A percentile compares a stretch with the other conserved stretches of the same genome.
These are phyloP conservation scores for Dipodascus albidus DNA, from an alignment of 805 yeast species.

Conservation along the genomic window DNA sequence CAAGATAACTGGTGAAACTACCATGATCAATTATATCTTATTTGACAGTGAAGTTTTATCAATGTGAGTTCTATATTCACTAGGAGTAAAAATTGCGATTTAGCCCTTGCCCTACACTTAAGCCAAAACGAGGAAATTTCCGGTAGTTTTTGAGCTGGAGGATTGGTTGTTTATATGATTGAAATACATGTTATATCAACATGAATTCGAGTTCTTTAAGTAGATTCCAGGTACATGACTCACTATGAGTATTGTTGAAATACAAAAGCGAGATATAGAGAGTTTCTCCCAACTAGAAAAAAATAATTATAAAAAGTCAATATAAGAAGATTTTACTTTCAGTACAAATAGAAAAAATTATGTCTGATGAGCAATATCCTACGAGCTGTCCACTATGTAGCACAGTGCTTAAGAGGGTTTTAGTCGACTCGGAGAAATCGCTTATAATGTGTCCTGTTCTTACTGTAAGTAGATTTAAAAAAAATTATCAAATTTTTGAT, in stretches of 20 bases:
- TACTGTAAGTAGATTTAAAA: slow-evolving; percentile 5
- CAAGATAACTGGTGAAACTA: slow-evolving; percentile 50
- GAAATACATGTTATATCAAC: too few relatives aligned
- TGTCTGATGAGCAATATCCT: not conserved
- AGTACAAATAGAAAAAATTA: too few relatives aligned
- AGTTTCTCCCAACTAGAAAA: not conserved
- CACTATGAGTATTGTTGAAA: not conserved
- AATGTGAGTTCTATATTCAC: not conserved
- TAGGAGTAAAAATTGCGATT: not conserved
- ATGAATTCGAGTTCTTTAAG: too few relatives aligned
- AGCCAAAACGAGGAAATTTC: too few relatives aligned
- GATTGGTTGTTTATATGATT: too few relatives aligned
- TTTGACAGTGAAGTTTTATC: not conserved
- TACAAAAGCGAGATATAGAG: not conserved
- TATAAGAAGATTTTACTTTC: too few relatives aligned
- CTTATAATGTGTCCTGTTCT: slow-evolving; percentile 4
- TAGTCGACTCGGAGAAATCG: slow-evolving; percentile 2
- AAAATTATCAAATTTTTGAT: too few relatives aligned
- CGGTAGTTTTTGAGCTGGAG: too few relatives aligned
- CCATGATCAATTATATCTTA: slow-evolving; percentile 17
- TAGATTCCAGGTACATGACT: too few relatives aligned
- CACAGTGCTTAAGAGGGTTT: slow-evolving; percentile 4
- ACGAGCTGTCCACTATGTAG: slow-evolving; percentile 6
- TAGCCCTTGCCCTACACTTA: not conserved
- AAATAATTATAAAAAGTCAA: too few relatives aligned